Percentiles rank a stretch among this genome's conserved stretches.
Conservation (phyloP, 2,329 filamentous ascomycete genomes). For the Botryotinia convoluta region DNA sequence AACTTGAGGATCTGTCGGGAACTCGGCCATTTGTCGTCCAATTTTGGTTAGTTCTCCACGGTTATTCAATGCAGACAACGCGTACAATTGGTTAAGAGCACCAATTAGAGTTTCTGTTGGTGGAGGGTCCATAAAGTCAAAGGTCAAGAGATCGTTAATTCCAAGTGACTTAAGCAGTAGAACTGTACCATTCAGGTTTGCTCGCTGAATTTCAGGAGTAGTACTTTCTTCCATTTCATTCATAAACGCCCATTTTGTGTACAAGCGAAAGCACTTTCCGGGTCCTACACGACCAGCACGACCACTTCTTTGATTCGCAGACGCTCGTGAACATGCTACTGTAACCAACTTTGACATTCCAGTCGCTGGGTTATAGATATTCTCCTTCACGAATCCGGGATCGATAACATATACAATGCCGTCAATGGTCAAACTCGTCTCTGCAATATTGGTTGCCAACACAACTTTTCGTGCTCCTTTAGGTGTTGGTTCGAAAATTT, state of each 20-base stretch:
- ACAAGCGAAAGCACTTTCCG: constrained; percentile 89
- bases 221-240: constrained; percentile 93
- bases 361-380: constrained; percentile 84
- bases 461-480: constrained; percentile 85
- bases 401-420: constrained; percentile 97
- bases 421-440: constrained; percentile 93
- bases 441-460: constrained; percentile 93
- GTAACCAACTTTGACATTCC: constrained; percentile 92
- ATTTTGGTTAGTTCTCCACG: constrained; percentile 86
- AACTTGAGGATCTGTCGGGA: constrained; percentile 88
- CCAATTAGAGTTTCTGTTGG: constrained; percentile 86
- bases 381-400: constrained; percentile 92
- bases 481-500: constrained; percentile 93
- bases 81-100: constrained; percentile 86
- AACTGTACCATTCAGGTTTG: constrained; percentile 80
- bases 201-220: constrained; percentile 88
- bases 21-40: constrained; percentile 92
- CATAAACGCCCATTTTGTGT: constrained; percentile 90
- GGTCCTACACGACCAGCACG: constrained; percentile 89
- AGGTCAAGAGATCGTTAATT: constrained; percentile 88
- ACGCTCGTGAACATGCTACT: constrained; percentile 86
- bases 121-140: constrained; percentile 95
- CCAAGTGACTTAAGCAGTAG: constrained; percentile 84
- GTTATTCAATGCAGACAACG: constrained; percentile 83
- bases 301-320: constrained; percentile 88